A percentile compares a stretch with the other conserved stretches of the same genome.
These are phyloP conservation scores for Candida stauntonica DNA, from an alignment of 805 yeast genomes.

Conservation along the genomic window DNA sequence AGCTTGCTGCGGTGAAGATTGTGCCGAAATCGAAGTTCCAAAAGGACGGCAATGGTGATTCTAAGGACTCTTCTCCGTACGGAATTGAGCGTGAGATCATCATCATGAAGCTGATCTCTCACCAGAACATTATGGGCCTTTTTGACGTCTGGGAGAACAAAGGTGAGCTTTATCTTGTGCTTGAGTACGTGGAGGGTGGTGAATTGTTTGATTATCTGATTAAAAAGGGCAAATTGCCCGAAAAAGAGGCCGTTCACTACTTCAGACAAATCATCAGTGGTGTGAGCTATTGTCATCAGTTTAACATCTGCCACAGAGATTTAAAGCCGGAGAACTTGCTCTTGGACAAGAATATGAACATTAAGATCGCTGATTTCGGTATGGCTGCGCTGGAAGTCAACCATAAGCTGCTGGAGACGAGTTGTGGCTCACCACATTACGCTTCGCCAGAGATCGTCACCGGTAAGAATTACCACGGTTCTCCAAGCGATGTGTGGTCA, in stretches of 20 bases:
- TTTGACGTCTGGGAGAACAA: slow-evolving; percentile 88
- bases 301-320: slow-evolving; percentile 86
- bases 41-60: slow-evolving; percentile 29
- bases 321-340: slow-evolving; percentile 77
- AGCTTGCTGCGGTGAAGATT: slow-evolving; percentile 93
- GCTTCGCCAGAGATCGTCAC: slow-evolving; percentile 98
- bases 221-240: slow-evolving; percentile 83
- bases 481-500: slow-evolving; percentile 97
- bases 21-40: slow-evolving; percentile 80
- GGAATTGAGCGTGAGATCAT: slow-evolving; percentile 86
- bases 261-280: slow-evolving; percentile 85
- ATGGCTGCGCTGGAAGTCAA: slow-evolving; percentile 95
- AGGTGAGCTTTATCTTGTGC: slow-evolving; percentile 74
- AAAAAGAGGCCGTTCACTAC: slow-evolving; percentile 83
- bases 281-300: slow-evolving; percentile 77
- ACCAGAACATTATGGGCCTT: slow-evolving; percentile 72
- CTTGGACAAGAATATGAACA: slow-evolving; percentile 78
- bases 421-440: slow-evolving; percentile 98
- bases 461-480: slow-evolving; percentile 92
- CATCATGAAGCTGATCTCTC: slow-evolving; percentile 76
- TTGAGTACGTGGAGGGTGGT: slow-evolving; percentile 97
- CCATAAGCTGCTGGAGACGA: slow-evolving; percentile 81
- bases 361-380: slow-evolving; percentile 97
- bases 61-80: slow-evolving; percentile 61
- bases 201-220: slow-evolving; percentile 90